Percentiles rank a stretch among this genome's conserved stretches.
phyloP scores from a whole-genome alignment of 805 yeast genomes.

The Metschnikowia colocasiae region DNA sequence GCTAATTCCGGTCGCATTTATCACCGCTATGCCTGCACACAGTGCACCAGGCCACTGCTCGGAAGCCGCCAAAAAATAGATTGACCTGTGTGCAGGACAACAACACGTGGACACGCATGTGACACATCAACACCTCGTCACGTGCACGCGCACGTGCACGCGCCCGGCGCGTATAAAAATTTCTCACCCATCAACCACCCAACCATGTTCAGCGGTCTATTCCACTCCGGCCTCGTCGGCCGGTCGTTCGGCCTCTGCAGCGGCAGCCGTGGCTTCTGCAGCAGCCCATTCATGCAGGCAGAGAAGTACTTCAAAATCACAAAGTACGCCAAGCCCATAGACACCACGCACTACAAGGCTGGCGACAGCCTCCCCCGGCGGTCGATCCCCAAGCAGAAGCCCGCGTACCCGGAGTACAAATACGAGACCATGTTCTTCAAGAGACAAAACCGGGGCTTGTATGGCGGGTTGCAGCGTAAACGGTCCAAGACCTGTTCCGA shows the following conservation, averaged over 20 bases:
- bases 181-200: background rate
- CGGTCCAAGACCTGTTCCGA: slow-evolving; percentile 79
- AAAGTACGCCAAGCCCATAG: slow-evolving; percentile 37
- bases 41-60: too few relatives aligned
- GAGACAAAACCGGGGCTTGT: slow-evolving; percentile 82
- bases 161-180: background rate
- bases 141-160: background rate
- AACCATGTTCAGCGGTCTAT: slow-evolving; percentile 2
- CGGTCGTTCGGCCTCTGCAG: slow-evolving; percentile 7
- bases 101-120: background rate
- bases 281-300: slow-evolving; percentile 10
- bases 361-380: slow-evolving; percentile 32
- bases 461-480: slow-evolving; percentile 81
- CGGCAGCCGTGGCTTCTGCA: slow-evolving; percentile 6
- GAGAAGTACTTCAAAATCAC: slow-evolving; percentile 41
- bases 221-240: slow-evolving; percentile 8
- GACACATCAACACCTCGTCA: background rate
- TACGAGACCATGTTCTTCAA: slow-evolving; percentile 76
- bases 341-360: slow-evolving; percentile 31
- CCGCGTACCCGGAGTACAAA: slow-evolving; percentile 33
- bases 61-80: too few relatives aligned
- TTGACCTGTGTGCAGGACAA: too few relatives aligned
- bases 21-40: too few relatives aligned
- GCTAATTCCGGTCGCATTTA: too few relatives aligned
- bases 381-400: slow-evolving; percentile 12